Conservation (phyloP, 345 rosid species). For the Raphanus sativus region DNA sequence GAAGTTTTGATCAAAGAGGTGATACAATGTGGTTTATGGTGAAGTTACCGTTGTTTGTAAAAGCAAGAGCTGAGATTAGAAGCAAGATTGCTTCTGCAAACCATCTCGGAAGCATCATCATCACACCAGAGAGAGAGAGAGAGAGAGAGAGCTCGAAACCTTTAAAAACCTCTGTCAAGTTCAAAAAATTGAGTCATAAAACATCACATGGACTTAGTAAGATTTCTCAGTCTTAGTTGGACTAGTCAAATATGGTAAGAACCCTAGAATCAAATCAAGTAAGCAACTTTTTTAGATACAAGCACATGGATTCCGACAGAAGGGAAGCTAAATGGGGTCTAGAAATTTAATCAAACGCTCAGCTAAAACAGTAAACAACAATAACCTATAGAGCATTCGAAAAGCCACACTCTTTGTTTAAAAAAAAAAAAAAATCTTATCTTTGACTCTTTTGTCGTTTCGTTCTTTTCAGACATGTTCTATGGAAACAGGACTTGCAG, state of each 20-base stretch:
- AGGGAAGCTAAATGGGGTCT: not conserved
- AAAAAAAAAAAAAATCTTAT: not conserved
- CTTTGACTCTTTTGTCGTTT: constrained; percentile 24
- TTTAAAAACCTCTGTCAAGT: constrained; percentile 9
- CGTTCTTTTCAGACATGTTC: constrained; percentile 13
- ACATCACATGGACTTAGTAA: not conserved
- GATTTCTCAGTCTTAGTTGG: not conserved
- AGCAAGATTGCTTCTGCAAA: constrained; percentile 47
- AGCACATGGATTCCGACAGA: constrained; percentile 4
- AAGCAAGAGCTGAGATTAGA: constrained; percentile 42
- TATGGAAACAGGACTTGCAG: constrained; percentile 20
- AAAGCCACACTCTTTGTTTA: constrained; percentile 27
- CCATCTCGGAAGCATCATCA: constrained; percentile 66
- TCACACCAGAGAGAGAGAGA: constrained; percentile 34
- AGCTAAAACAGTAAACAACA: constrained; percentile 22
- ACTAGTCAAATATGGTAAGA: constrained; percentile 28
- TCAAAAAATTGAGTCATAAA: constrained; percentile 2
- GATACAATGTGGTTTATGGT: not conserved
- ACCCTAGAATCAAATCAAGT: constrained; percentile 34
- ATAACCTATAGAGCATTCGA: constrained; percentile 36
- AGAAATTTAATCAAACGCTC: constrained; percentile 5
- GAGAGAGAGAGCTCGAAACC: no score
- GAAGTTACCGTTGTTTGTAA: constrained; percentile 52
- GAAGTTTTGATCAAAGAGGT: not conserved
- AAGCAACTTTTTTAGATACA: constrained; percentile 10